Evolutionary conservation across 306 rosid genomes (phyloP), one percentile per base, ranked within the genome.

Genomic region (Sechiopsis laciniata): DNA sequence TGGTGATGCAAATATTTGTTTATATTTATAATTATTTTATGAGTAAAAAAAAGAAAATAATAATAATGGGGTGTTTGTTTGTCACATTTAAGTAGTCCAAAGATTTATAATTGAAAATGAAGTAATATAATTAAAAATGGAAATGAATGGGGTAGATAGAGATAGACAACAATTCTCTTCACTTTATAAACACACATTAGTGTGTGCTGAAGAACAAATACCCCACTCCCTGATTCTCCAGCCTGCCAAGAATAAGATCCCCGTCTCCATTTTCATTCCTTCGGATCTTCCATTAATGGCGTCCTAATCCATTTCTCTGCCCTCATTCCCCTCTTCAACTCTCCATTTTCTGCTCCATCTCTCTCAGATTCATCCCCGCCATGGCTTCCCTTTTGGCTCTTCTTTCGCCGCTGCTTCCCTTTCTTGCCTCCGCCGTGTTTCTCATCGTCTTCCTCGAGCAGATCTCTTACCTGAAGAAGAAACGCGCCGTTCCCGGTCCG

Each of bases 401-500:
- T 13, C 75, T 60, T 63, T 60, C 53, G 67, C 52, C 78, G 66
- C 2, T 59, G 81, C 15, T 20, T 26, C 86, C 96, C 0, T 88
- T 73, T 61, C n/a, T 88, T 10, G 20, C 78, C 15, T 75, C 78
- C 68, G 53, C 88, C 21, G 0, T 87, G 9, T 10, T 88, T 21
- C 22, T 88, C 20, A 46, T 93, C 0, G 58, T 90, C 15, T 64
- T 90, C 48, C 61, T 84, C 0, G 96, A 90, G 75, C 98, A 93
- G 78, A 80, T 90, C 87, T 82, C 87, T 0, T 90, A 90, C 66
- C 62, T 88, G 5, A 65, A 21, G 6, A 88, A 88, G 80, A 93
- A 87, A 24, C 60, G 84, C 7, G 46, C 53, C 3, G 50, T 73
- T 6, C 94, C 98, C 2, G 97, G 98, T 0, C 97, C 98, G 2